Conservation (phyloP, 2,329 filamentous ascomycete species). For the Pseudogymnoascus sp. region DNA sequence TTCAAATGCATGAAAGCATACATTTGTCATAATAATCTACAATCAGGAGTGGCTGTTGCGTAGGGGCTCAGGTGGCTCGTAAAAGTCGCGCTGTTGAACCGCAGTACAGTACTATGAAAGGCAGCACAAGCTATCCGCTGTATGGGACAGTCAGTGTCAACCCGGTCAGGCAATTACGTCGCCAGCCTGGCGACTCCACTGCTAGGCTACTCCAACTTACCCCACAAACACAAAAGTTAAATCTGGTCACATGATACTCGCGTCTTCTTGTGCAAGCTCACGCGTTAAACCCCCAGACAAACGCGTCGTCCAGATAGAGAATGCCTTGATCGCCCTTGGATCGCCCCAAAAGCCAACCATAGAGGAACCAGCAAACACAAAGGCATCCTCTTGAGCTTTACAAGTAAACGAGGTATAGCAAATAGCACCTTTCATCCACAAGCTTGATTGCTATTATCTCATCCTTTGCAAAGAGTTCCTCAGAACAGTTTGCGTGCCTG, state of each 20-base stretch:
- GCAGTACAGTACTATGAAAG: not conserved
- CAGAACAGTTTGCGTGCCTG: not conserved
- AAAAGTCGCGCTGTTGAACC: not conserved
- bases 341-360: not conserved
- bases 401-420: not conserved
- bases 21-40: not conserved
- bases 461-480: not conserved
- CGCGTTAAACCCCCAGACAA: not conserved
- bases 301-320: not conserved
- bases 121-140: not conserved
- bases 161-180: not conserved
- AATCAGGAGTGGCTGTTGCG: not conserved
- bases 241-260: not conserved
- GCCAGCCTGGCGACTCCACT: not conserved
- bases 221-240: not conserved
- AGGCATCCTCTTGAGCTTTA: not conserved
- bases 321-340: not conserved
- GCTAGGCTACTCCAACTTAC: not conserved
- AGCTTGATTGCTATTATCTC: not conserved
- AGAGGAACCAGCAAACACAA: not conserved
- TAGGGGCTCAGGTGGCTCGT: not conserved
- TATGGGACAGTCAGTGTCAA: too few species aligned
- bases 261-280: not conserved
- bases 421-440: not conserved
- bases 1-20: not conserved